Evolutionary conservation across 2,329 filamentous ascomycete species (phyloP).

Genomic region (Botrytis fabae): DNA sequence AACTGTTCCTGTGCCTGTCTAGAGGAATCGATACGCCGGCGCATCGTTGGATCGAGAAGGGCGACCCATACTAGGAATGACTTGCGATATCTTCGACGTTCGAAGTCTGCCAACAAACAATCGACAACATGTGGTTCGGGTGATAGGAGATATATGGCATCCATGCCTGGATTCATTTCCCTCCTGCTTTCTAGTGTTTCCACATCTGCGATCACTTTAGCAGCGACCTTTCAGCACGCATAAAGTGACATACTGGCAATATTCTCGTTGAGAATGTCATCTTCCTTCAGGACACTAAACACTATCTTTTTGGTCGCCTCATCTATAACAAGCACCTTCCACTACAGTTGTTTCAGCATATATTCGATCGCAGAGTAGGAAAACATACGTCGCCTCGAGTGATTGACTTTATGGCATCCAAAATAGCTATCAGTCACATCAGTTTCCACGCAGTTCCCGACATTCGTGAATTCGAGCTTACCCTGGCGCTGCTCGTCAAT

Average conservation of each 20-base stretch:
- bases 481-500: conserved; percentile 81
- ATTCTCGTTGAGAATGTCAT: conserved; percentile 95
- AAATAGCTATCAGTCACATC: conserved; percentile 56
- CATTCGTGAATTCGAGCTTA: conserved; percentile 45
- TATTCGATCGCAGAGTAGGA: conserved; percentile 5
- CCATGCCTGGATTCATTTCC: conserved; percentile 82
- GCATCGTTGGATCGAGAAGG: conserved; percentile 68
- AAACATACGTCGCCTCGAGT: conserved; percentile 74
- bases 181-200: conserved; percentile 89
- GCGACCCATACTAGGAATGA: conserved; percentile 83
- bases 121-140: conserved; percentile 87
- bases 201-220: conserved; percentile 64
- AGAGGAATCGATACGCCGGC: conserved; percentile 73
- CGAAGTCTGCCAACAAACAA: conserved; percentile 89
- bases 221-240: conserved; percentile 1
- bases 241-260: conserved; percentile 70
- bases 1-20: conserved; percentile 70
- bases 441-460: conserved; percentile 18
- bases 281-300: conserved; percentile 88
- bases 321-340: conserved; percentile 95
- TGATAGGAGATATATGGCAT: conserved; percentile 89
- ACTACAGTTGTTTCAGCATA: conserved; percentile 54
- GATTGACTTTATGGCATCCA: conserved; percentile 73
- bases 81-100: conserved; percentile 76
- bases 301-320: conserved; percentile 80